These are phyloP conservation scores for Colletotrichum higginsianum DNA, from an alignment of 2,329 filamentous ascomycete genomes.

Conservation along the genomic window DNA sequence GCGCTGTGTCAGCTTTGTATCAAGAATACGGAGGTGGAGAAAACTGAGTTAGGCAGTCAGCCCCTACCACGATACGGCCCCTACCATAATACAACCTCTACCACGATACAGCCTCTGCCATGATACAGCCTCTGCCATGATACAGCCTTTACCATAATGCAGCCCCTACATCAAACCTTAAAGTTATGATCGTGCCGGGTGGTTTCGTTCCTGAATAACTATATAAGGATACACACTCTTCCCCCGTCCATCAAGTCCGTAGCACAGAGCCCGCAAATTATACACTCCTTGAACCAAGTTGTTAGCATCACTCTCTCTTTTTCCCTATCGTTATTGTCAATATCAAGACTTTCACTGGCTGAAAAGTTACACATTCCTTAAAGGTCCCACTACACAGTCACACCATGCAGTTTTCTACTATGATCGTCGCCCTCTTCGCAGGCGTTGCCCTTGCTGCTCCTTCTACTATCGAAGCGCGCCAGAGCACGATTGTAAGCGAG, in stretches of 20 bases:
- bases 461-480: not conserved
- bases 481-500: not conserved
- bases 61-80: not conserved
- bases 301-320: not conserved
- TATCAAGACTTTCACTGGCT: not conserved
- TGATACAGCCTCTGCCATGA: too few relatives aligned
- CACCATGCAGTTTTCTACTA: not conserved
- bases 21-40: not conserved
- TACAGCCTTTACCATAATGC: too few relatives aligned
- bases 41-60: too few relatives aligned
- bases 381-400: not conserved
- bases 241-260: not conserved
- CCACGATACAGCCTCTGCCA: not conserved
- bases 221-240: not conserved
- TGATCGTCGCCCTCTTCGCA: slow-evolving; percentile 2
- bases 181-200: too few relatives aligned
- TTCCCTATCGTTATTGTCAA: not conserved
- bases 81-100: not conserved
- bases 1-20: not conserved
- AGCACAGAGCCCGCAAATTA: too few relatives aligned
- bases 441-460: not conserved
- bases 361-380: not conserved
- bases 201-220: not conserved
- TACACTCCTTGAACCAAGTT: not conserved
- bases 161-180: too few relatives aligned